Evolutionary conservation across 2,329 filamentous ascomycete genomes (phyloP).

Genomic region (Helminthosporium solani): DNA sequence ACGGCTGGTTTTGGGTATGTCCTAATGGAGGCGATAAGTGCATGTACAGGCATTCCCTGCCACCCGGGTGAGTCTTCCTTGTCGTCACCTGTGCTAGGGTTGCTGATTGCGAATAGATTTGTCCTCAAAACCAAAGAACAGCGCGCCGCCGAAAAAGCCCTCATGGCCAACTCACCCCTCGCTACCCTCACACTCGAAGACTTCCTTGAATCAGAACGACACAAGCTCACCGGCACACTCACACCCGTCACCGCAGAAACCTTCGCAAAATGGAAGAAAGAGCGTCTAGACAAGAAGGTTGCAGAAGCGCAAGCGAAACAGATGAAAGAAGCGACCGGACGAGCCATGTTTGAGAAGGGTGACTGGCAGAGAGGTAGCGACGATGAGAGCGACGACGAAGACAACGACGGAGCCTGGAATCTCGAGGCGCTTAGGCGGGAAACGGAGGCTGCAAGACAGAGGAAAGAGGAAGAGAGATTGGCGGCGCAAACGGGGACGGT

Average conservation of each 20-base stretch:
- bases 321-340: conserved; percentile 93
- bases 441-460: conserved; percentile 72
- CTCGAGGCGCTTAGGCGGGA: conserved; percentile 78
- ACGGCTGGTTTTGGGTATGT: conserved; percentile 99
- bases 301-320: conserved; percentile 87
- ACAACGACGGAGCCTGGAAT: conserved; percentile 69
- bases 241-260: conserved; percentile 91
- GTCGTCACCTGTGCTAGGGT: neutral
- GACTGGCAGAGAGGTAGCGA: conserved; percentile 76
- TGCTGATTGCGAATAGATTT: conserved; percentile 61
- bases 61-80: conserved; percentile 72
- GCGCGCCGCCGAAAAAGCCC: conserved; percentile 87
- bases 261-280: conserved; percentile 97
- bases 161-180: conserved; percentile 92
- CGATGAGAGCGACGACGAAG: conserved; percentile 50
- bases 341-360: conserved; percentile 93
- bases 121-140: conserved; percentile 98
- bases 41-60: conserved; percentile 96
- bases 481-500: conserved; percentile 22
- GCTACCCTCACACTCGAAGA: conserved; percentile 95
- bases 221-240: conserved; percentile 87
- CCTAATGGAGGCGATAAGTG: conserved; percentile 96
- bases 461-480: conserved; percentile 75
- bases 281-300: conserved; percentile 90
- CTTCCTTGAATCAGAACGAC: conserved; percentile 92